Percentiles rank a stretch among this genome's conserved stretches.
Evolutionary conservation across 108 stramenopile genomes (phyloP).

Genomic region (Fragilaria radians): DNA sequence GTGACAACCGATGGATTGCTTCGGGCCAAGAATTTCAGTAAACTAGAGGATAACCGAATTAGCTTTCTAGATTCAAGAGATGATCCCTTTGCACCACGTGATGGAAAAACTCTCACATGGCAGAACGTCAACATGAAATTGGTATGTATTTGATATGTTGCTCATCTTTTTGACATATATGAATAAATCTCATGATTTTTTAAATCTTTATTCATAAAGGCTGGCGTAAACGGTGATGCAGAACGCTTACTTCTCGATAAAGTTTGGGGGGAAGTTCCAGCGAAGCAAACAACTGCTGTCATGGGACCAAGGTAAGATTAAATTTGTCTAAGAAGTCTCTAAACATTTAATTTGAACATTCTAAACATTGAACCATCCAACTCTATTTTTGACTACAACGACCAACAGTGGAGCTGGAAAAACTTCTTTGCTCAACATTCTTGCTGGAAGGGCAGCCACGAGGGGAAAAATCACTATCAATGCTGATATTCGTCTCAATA

Average conservation of each 20-base stretch:
- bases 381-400: too few species aligned
- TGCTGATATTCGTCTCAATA: conserved; percentile 41
- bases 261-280: conserved; percentile 51
- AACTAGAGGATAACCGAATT: too few species aligned
- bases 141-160: conserved; percentile 4
- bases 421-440: conserved; percentile 55
- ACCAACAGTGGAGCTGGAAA: conserved; percentile 28
- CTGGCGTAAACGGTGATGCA: background rate
- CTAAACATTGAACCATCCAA: background rate
- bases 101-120: conserved; percentile 35
- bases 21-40: too few species aligned
- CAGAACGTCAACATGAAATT: conserved; percentile 36
- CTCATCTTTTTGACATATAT: background rate
- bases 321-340: background rate
- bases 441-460: conserved; percentile 41
- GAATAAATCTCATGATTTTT: background rate
- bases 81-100: conserved; percentile 34
- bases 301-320: conserved; percentile 23
- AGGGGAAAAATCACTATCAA: conserved; percentile 14
- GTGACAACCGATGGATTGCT: too few species aligned
- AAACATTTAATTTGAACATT: background rate
- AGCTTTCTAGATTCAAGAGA: background rate
- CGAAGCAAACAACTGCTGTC: conserved; percentile 46
- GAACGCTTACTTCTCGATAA: conserved; percentile 28
- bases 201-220: conserved; percentile 3